Percentiles rank a stretch among this genome's conserved stretches.
These are phyloP conservation scores for Beta corolliflora DNA, from an alignment of 179 eudicot species.

Conservation along the genomic window DNA sequence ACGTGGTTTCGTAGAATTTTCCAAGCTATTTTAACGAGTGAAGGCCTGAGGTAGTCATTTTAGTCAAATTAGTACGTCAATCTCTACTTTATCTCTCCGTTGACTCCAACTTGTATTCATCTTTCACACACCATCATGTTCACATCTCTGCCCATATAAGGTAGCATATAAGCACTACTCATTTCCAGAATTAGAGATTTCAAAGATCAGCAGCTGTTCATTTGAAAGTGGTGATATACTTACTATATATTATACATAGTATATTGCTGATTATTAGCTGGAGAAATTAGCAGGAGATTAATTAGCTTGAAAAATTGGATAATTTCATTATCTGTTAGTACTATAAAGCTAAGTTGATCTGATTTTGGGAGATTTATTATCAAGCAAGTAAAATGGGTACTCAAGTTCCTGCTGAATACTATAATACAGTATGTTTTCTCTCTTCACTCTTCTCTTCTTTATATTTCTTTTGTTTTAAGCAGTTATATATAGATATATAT, in stretches of 20 bases:
- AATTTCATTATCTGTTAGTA: not conserved
- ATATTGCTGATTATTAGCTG: not conserved
- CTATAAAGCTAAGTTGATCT: not conserved
- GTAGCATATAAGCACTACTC: not conserved
- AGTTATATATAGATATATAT: not conserved
- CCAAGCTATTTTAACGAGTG: not conserved
- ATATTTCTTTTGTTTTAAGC: not conserved
- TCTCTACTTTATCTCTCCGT: not conserved
- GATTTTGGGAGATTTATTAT: not conserved
- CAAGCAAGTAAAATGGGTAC: slow-evolving; percentile 21
- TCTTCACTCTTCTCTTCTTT: not conserved
- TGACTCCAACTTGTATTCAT: slow-evolving; percentile 6
- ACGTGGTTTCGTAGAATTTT: slow-evolving; percentile 12
- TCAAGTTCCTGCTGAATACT: slow-evolving; percentile 18
- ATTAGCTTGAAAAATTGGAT: not conserved
- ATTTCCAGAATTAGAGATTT: not conserved
- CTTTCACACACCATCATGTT: not conserved
- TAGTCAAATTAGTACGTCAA: slow-evolving; percentile 9
- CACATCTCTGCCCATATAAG: not conserved
- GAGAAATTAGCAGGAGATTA: not conserved
- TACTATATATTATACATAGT: not conserved
- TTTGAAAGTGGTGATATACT: not conserved
- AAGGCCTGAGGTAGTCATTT: not conserved
- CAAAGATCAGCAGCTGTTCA: not conserved
- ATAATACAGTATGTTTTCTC: slow-evolving; percentile 5